Evolutionary conservation across 805 yeast genomes (phyloP).

Genomic region (Ogataea nonfermentans): DNA sequence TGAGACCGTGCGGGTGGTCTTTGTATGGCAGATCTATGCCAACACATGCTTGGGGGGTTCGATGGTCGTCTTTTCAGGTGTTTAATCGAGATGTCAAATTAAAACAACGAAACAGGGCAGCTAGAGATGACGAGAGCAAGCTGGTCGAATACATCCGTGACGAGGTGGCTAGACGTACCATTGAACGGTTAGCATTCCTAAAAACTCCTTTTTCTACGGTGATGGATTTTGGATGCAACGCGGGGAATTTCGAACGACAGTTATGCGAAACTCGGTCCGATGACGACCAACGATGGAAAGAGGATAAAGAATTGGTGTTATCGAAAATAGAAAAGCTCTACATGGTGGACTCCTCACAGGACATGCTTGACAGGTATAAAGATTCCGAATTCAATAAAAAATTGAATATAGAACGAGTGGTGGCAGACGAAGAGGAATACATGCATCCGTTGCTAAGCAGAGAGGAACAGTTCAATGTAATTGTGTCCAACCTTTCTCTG

Average conservation of each 20-base stretch:
- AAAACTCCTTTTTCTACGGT: constrained; percentile 59
- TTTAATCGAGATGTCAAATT: constrained; percentile 64
- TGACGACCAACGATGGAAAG: constrained; percentile 41
- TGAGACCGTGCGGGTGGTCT: no score
- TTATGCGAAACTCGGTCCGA: constrained; percentile 38
- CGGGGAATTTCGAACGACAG: constrained; percentile 51
- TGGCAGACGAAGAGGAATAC: constrained; percentile 68
- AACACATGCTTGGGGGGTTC: not conserved
- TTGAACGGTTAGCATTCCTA: constrained; percentile 73
- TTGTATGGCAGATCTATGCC: no score
- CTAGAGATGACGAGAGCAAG: constrained; percentile 43
- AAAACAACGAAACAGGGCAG: constrained; percentile 57
- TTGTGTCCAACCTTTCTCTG: constrained; percentile 66
- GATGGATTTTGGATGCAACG: constrained; percentile 71
- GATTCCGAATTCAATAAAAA: constrained; percentile 42
- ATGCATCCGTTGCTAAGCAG: constrained; percentile 41
- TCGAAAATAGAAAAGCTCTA: constrained; percentile 51
- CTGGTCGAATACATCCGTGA: constrained; percentile 71
- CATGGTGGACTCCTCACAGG: constrained; percentile 65
- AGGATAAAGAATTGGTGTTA: constrained; percentile 53
- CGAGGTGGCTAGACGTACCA: constrained; percentile 69
- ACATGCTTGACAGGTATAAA: constrained; percentile 52
- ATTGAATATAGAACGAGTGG: constrained; percentile 48
- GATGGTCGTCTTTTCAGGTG: constrained; percentile 33
- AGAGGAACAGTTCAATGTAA: constrained; percentile 56